Evolutionary conservation across 2,329 filamentous ascomycete genomes (phyloP).

Genomic region (Escovopsis sp.): DNA sequence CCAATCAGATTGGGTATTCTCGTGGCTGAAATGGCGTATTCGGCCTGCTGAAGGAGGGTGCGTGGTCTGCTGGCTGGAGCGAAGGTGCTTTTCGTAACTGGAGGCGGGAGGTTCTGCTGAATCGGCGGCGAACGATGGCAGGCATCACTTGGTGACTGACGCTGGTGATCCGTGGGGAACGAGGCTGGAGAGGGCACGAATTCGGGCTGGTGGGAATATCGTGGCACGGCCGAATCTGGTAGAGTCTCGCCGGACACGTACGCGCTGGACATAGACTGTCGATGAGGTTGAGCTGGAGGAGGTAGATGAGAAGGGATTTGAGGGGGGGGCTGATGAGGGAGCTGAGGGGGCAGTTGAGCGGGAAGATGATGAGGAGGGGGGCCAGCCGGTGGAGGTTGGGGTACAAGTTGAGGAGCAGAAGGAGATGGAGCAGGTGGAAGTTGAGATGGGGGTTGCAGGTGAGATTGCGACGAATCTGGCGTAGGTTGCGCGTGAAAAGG

Average conservation of each 20-base stretch:
- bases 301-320: slow-evolving; percentile 1
- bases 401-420: too few species aligned
- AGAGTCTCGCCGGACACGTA: background rate
- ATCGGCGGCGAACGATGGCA: too few species aligned
- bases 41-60: background rate
- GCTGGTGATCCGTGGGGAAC: background rate
- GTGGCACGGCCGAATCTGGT: background rate
- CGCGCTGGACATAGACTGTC: background rate
- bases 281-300: slow-evolving; percentile 1
- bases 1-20: slow-evolving; percentile 16
- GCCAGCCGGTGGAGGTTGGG: too few species aligned
- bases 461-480: background rate
- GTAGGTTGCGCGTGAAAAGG: background rate
- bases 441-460: too few species aligned
- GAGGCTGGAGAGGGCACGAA: background rate
- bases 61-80: background rate
- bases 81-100: too few species aligned
- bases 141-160: too few species aligned
- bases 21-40: background rate
- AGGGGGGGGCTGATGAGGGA: background rate
- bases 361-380: too few species aligned
- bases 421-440: too few species aligned
- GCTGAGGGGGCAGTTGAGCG: background rate
- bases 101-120: too few species aligned
- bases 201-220: background rate